A percentile compares a stretch with the other conserved stretches of the same genome.
Conservation (phyloP, 768 basidiomycete species). For the Mycena haematopus region DNA sequence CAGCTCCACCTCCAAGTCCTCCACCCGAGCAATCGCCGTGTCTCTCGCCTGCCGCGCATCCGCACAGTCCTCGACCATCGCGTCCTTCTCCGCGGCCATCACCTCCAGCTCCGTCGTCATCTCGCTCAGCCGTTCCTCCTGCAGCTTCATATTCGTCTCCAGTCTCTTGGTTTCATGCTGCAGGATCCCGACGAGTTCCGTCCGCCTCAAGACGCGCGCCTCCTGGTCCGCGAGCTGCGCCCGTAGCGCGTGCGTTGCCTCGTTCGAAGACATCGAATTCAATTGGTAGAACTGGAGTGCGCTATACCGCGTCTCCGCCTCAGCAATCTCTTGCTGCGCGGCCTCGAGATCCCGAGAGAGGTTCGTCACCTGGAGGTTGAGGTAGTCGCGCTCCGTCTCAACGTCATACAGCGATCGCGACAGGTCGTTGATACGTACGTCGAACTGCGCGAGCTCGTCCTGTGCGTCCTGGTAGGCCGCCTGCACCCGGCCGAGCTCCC, state of each 20-base stretch:
- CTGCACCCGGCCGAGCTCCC: slow-evolving; percentile 37
- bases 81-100: slow-evolving; percentile 68
- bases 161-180: slow-evolving; percentile 81
- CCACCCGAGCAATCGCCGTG: slow-evolving; percentile 59
- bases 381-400: slow-evolving; percentile 71
- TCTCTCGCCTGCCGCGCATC: slow-evolving; percentile 78
- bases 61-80: slow-evolving; percentile 87
- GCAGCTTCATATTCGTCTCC: slow-evolving; percentile 74
- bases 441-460: slow-evolving; percentile 46
- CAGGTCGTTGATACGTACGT: slow-evolving; percentile 51
- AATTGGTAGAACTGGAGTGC: slow-evolving; percentile 71
- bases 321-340: slow-evolving; percentile 59
- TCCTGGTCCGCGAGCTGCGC: slow-evolving; percentile 76
- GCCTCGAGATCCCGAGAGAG: slow-evolving; percentile 62
- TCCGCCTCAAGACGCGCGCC: slow-evolving; percentile 64
- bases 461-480: slow-evolving; percentile 42
- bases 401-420: slow-evolving; percentile 56
- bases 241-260: slow-evolving; percentile 60
- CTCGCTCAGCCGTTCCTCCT: slow-evolving; percentile 77
- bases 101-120: slow-evolving; percentile 74
- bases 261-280: slow-evolving; percentile 62
- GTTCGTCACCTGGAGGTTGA: slow-evolving; percentile 68
- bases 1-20: slow-evolving; percentile 66
- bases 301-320: slow-evolving; percentile 66
- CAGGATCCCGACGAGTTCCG: slow-evolving; percentile 77